phyloP scores from a whole-genome alignment of 139 green algal species.

The Chlamydomonas sphaeroides region DNA sequence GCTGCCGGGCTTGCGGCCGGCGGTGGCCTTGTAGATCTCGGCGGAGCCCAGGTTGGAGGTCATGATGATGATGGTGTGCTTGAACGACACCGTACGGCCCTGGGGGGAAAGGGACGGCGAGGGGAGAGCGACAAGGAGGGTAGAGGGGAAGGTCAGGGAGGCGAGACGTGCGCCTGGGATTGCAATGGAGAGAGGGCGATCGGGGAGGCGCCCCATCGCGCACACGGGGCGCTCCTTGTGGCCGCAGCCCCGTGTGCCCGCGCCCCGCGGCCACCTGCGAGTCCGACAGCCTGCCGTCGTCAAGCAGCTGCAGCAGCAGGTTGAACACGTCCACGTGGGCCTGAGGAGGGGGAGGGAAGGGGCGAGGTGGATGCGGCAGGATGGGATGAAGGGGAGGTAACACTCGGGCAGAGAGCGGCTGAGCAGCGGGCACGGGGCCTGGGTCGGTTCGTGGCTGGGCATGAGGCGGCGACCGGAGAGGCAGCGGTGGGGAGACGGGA shows the following conservation, averaged over 20 bases:
- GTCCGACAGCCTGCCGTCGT: constrained; percentile 78
- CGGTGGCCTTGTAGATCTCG: constrained; percentile 51
- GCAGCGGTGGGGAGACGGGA: no score
- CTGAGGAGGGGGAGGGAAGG: neutral
- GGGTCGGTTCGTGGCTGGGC: no score
- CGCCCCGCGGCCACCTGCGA: constrained; percentile 11
- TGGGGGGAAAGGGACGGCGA: constrained; percentile 46
- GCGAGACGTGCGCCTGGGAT: no score
- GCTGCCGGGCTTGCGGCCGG: neutral
- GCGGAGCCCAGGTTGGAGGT: constrained; percentile 92
- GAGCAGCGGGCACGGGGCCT: no score
- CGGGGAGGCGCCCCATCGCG: no score
- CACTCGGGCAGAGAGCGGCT: no score
- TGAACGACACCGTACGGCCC: constrained; percentile 93
- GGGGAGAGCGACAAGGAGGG: neutral
- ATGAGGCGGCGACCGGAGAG: no score
- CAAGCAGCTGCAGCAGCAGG: constrained; percentile 95
- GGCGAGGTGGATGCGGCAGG: no score
- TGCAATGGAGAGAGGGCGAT: no score
- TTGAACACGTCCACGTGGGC: constrained; percentile 99
- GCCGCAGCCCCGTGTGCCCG: no score
- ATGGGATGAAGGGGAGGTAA: no score
- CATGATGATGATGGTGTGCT: constrained; percentile 96
- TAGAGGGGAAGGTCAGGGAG: neutral
- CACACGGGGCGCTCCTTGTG: no score